Evolutionary conservation across 768 basidiomycete species (phyloP), one percentile per base, ranked within the genome.

Genomic region (Daedalea quercina): DNA sequence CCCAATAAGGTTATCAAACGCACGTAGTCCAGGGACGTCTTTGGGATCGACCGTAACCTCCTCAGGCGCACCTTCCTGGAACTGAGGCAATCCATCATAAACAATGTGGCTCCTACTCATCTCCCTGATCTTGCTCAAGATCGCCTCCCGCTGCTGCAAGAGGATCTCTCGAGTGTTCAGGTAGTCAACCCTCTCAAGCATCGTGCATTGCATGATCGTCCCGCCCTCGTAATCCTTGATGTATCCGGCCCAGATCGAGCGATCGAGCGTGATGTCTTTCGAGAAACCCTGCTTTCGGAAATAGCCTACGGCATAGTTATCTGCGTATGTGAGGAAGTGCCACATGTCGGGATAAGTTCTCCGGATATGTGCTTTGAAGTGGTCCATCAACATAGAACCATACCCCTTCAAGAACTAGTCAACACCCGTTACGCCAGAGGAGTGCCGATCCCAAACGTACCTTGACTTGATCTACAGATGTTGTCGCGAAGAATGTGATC

Each of bases 221-320:
- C 92, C 94, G 37, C 95, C 95, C 68, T 99, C 96, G 69, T 99
- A 99, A 67, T 99, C 96, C 68, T 98, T 99, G 82, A 99, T 98
- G 68, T 99, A 98, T 11, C 94, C 96, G 0, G 95, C 94, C 96
- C 96, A 99, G 8, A 87, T 76, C 1, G 88, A 82, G 42, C 94
- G 80, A 55, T 87, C 86, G n/a, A 96, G 78, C 0, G 88, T 87
- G 56, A 99, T 95, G 53, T 98, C 94, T 67, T 98, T 98, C 6
- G 92, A 90, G 69, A 99, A 99, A 0, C 96, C 96, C 73, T 98
- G 96, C 67, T 98, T 99, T 67, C 93, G 93, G 76, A 99, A 98
- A 70, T 97, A 99, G 2, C 96, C 95, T 35, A 98, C 94, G 17
- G 96, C 96, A 65, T 92, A 99, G 68, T 98, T 98, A 70, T 99